Conservation (phyloP, 768 basidiomycete species). For the Cantharellus cinnabarinus region DNA sequence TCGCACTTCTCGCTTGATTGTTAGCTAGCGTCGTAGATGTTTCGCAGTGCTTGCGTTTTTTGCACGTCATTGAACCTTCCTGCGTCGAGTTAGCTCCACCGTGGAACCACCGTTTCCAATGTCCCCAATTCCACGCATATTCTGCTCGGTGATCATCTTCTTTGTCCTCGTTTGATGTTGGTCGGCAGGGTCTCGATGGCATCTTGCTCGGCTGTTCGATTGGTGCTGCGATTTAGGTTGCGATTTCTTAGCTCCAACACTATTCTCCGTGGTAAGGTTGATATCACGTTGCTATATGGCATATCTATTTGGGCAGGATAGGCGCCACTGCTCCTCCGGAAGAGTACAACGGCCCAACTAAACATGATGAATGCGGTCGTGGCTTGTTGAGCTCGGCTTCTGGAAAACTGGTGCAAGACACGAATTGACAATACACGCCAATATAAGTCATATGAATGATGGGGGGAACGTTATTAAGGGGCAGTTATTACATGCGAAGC, state of each 20-base stretch:
- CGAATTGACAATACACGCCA: background rate
- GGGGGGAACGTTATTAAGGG: background rate
- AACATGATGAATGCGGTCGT: background rate
- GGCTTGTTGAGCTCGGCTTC: background rate
- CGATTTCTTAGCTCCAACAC: background rate
- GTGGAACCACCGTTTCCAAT: too few relatives aligned
- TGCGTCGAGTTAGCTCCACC: too few relatives aligned
- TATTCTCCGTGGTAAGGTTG: background rate
- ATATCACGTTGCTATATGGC: background rate
- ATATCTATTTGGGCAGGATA: conserved; percentile 3
- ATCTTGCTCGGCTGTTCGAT: background rate
- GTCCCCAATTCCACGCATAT: too few relatives aligned
- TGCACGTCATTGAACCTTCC: too few relatives aligned
- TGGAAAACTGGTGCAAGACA: background rate
- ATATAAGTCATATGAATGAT: background rate
- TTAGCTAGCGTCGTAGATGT: too few relatives aligned
- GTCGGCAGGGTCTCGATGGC: background rate
- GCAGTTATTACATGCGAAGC: too few relatives aligned
- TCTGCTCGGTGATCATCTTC: too few relatives aligned
- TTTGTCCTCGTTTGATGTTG: too few relatives aligned
- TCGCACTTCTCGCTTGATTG: too few relatives aligned
- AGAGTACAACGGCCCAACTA: conserved; percentile 2
- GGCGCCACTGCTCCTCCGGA: conserved; percentile 1
- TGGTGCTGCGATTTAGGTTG: background rate
- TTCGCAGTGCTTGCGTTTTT: too few relatives aligned